Evolutionary conservation across 345 rosid genomes (phyloP).

Genomic region (Theobroma cacao): DNA sequence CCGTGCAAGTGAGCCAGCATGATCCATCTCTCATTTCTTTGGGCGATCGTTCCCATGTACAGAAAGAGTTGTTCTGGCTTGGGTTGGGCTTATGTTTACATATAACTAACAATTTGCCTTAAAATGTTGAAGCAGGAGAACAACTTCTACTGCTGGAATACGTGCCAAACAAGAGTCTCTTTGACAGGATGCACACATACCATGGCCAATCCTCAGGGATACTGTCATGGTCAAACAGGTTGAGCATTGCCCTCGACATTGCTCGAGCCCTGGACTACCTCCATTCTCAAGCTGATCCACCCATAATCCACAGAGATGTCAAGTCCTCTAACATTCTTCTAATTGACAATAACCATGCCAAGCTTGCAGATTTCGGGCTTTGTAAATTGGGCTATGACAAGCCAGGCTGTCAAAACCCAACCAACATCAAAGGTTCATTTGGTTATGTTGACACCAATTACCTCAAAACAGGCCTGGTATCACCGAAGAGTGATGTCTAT

Average conservation of each 20-base stretch:
- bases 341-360: slow-evolving; percentile 33
- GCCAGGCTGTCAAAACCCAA: slow-evolving; percentile 13
- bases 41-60: not conserved
- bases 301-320: slow-evolving; percentile 54
- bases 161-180: slow-evolving; percentile 42
- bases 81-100: not conserved
- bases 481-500: slow-evolving; percentile 39
- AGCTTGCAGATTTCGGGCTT: slow-evolving; percentile 46
- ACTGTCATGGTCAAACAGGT: slow-evolving; percentile 39
- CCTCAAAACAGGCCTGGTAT: slow-evolving; percentile 33
- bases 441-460: slow-evolving; percentile 37
- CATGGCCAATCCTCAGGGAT: slow-evolving; percentile 28
- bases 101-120: not conserved
- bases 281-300: slow-evolving; percentile 40
- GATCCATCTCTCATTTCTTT: no score
- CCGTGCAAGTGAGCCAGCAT: no score
- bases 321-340: slow-evolving; percentile 54
- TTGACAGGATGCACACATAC: slow-evolving; percentile 42
- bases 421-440: slow-evolving; percentile 36
- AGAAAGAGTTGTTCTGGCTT: not conserved
- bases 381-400: slow-evolving; percentile 36
- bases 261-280: slow-evolving; percentile 45
- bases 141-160: slow-evolving; percentile 45
- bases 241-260: slow-evolving; percentile 43
- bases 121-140: slow-evolving; percentile 26